Percentiles rank a stretch among this genome's conserved stretches.
Evolutionary conservation across 805 yeast species (phyloP).

Genomic region (Ogataea henricii): DNA sequence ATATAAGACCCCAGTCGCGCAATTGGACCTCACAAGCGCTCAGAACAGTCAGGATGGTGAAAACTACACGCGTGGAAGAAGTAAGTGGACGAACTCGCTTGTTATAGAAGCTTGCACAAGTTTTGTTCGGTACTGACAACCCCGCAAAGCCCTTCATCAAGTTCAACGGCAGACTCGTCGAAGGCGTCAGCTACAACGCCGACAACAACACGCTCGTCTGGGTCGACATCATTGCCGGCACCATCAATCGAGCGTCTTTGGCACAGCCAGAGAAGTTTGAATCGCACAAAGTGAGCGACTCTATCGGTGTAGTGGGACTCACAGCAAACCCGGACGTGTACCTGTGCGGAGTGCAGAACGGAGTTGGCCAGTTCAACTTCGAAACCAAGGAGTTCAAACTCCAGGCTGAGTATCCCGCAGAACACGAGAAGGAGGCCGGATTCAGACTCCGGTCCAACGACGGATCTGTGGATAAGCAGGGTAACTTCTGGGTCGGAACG

Average conservation of each 20-base stretch:
- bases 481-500: conserved; percentile 78
- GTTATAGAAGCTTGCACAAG: background rate
- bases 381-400: conserved; percentile 39
- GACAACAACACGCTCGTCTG: conserved; percentile 54
- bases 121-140: background rate
- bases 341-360: conserved; percentile 63
- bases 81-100: conserved; percentile 11
- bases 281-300: conserved; percentile 39
- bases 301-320: conserved; percentile 74
- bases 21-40: background rate
- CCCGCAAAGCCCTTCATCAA: conserved; percentile 30
- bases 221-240: conserved; percentile 48
- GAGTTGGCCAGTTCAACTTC: conserved; percentile 60
- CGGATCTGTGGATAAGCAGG: conserved; percentile 76
- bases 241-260: conserved; percentile 39
- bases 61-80: conserved; percentile 15
- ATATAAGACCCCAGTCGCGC: background rate
- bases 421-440: conserved; percentile 32
- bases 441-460: conserved; percentile 68
- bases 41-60: conserved; percentile 13
- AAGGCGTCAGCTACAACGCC: conserved; percentile 66
- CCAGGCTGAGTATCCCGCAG: conserved; percentile 42
- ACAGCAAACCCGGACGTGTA: conserved; percentile 56
- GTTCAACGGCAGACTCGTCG: conserved; percentile 52
- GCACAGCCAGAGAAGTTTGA: conserved; percentile 33